A percentile compares a stretch with the other conserved stretches of the same genome.
Conservation (phyloP, 2,329 filamentous ascomycete species). For the Cladosporium sp. region DNA sequence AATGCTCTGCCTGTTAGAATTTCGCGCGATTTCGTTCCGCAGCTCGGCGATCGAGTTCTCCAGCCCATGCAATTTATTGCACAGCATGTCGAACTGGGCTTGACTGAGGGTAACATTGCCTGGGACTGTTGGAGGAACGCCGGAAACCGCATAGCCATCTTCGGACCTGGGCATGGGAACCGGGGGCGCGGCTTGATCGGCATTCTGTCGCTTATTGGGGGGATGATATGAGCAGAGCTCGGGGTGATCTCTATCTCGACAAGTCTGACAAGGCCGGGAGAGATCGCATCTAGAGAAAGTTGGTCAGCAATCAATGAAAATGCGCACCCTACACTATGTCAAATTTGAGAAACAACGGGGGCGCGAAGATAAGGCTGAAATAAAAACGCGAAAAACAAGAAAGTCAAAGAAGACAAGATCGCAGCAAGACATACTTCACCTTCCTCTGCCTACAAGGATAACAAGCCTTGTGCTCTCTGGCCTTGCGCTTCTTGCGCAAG, state of each 20-base stretch:
- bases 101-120: constrained; percentile 29
- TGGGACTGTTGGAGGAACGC: not conserved
- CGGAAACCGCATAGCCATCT: not conserved
- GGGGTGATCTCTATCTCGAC: constrained; percentile 48
- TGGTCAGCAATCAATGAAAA: too few relatives aligned
- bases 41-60: constrained; percentile 45
- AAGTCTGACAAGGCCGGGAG: constrained; percentile 46
- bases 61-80: constrained; percentile 44
- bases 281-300: constrained; percentile 40
- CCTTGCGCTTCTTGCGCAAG: constrained; percentile 47
- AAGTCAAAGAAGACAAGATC: not conserved
- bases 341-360: not conserved
- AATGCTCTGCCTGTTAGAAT: constrained; percentile 7
- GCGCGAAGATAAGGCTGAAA: not conserved
- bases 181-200: constrained; percentile 18
- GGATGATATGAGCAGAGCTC: constrained; percentile 44
- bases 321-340: too few relatives aligned
- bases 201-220: constrained; percentile 33
- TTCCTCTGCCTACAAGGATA: constrained; percentile 46
- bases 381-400: not conserved
- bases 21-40: constrained; percentile 28
- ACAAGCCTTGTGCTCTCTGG: constrained; percentile 50
- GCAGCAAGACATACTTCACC: constrained; percentile 27
- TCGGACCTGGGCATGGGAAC: constrained; percentile 13
- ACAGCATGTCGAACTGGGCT: constrained; percentile 46